Evolutionary conservation across 164 flowering plant genomes (phyloP).

Genomic region (Stephania yunnanensis): DNA sequence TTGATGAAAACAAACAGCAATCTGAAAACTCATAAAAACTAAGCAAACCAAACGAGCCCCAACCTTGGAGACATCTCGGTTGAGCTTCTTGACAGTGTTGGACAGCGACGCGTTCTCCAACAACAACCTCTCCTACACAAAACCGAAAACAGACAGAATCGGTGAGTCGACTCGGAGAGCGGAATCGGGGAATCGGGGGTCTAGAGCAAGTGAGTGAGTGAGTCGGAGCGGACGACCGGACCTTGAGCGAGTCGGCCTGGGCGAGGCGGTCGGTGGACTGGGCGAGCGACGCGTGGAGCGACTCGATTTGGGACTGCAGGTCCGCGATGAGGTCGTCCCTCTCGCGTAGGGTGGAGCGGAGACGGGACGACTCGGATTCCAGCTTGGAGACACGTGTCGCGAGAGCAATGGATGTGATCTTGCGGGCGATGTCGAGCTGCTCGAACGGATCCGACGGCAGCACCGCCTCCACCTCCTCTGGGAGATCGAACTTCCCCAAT

Average conservation of each 20-base stretch:
- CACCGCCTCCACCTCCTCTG: constrained; percentile 54
- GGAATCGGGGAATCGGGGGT: too few species aligned
- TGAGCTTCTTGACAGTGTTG: constrained; percentile 71
- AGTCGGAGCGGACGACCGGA: neutral
- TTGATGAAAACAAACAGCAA: too few species aligned
- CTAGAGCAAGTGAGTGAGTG: too few species aligned
- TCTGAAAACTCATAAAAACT: too few species aligned
- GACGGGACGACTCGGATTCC: constrained; percentile 56
- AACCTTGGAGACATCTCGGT: constrained; percentile 87
- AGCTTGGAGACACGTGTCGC: constrained; percentile 69
- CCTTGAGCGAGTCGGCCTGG: constrained; percentile 50
- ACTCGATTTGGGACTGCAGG: constrained; percentile 54
- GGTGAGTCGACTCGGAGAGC: neutral
- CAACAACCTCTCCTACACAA: constrained; percentile 55
- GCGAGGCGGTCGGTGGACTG: constrained; percentile 53
- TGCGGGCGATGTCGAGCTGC: constrained; percentile 91
- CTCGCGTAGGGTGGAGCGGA: constrained; percentile 44
- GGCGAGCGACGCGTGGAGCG: constrained; percentile 56
- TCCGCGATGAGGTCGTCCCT: constrained; percentile 50
- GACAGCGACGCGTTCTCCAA: constrained; percentile 61
- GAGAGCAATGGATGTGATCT: constrained; percentile 89
- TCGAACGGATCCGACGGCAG: constrained; percentile 86
- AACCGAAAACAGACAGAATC: neutral
- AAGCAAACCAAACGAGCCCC: too few species aligned
- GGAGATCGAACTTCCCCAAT: constrained; percentile 49